These are phyloP conservation scores for Salix purpurea DNA, from an alignment of 345 rosid species.

Conservation along the genomic window DNA sequence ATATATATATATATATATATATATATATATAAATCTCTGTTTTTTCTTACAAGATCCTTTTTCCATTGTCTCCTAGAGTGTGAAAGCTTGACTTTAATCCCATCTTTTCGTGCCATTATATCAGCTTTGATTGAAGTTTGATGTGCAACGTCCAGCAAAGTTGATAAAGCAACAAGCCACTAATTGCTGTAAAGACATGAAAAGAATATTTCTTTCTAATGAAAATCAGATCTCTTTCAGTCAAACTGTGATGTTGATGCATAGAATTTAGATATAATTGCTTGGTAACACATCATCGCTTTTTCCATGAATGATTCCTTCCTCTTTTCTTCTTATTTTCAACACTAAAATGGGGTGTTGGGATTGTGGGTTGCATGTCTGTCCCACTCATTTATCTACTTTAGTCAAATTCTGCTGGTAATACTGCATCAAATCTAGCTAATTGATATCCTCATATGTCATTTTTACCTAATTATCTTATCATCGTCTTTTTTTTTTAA, in stretches of 20 bases:
- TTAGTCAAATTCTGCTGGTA: neutral
- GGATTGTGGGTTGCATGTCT: slow-evolving; percentile 3
- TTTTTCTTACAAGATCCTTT: neutral
- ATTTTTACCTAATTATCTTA: neutral
- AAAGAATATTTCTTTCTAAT: neutral
- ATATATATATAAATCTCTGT: neutral
- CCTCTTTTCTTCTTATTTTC: neutral
- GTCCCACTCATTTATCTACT: slow-evolving; percentile 10
- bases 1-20: neutral
- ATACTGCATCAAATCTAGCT: neutral
- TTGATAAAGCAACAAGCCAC: neutral
- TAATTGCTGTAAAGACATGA: slow-evolving; percentile 11
- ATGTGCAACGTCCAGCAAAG: neutral
- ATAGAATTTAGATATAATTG: neutral
- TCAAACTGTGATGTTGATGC: neutral
- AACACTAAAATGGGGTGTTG: slow-evolving; percentile 5
- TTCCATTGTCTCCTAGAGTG: slow-evolving; percentile 1
- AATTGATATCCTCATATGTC: neutral
- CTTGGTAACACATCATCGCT: neutral
- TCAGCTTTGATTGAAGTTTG: neutral
- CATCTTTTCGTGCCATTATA: neutral
- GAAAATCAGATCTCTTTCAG: slow-evolving; percentile 3
- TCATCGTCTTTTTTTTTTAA: neutral
- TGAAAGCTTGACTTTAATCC: slow-evolving; percentile 9
- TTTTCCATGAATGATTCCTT: slow-evolving; percentile 1